Evolutionary conservation across 306 rosid genomes (phyloP).

Genomic region (Dalbergia oliveri): DNA sequence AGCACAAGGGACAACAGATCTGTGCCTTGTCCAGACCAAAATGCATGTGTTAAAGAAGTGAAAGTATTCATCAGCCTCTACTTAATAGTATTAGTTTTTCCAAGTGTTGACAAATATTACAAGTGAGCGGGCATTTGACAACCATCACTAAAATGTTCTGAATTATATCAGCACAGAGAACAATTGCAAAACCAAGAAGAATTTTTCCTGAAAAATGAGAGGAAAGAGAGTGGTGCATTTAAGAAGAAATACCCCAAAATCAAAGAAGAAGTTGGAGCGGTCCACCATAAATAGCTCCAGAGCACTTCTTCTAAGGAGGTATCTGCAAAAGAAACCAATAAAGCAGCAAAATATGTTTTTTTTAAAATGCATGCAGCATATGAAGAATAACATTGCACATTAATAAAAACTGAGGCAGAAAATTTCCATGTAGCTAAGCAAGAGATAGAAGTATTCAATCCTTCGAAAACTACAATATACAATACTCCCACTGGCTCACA

Average conservation of each 20-base stretch:
- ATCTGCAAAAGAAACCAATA: conserved; percentile 60
- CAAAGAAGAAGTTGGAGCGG: conserved; percentile 94
- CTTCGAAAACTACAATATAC: conserved; percentile 4
- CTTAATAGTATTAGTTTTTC: conserved; percentile 11
- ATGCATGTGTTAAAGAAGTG: conserved; percentile 2
- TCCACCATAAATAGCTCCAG: conserved; percentile 97
- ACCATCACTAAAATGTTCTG: conserved; percentile 32
- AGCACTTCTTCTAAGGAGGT: conserved; percentile 97
- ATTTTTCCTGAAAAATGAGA: conserved; percentile 21
- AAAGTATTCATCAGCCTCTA: conserved; percentile 12
- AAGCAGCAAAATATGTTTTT: conserved; percentile 26
- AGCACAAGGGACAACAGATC: conserved; percentile 14
- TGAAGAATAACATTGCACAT: conserved; percentile 24
- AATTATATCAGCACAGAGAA: conserved; percentile 27
- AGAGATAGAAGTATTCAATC: conserved; percentile 21
- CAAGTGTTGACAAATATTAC: conserved; percentile 30
- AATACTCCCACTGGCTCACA: conserved; percentile 5
- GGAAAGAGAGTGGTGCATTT: conserved; percentile 28
- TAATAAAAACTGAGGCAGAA: conserved; percentile 33
- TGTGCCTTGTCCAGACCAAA: conserved; percentile 28
- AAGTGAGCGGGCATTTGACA: conserved; percentile 20
- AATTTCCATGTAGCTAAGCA: not conserved
- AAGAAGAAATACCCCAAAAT: conserved; percentile 79
- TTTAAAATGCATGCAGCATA: conserved; percentile 25
- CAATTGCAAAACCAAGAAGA: conserved; percentile 1